Conservation (phyloP, 2,329 filamentous ascomycete genomes). For the Fusarium pilosicola region DNA sequence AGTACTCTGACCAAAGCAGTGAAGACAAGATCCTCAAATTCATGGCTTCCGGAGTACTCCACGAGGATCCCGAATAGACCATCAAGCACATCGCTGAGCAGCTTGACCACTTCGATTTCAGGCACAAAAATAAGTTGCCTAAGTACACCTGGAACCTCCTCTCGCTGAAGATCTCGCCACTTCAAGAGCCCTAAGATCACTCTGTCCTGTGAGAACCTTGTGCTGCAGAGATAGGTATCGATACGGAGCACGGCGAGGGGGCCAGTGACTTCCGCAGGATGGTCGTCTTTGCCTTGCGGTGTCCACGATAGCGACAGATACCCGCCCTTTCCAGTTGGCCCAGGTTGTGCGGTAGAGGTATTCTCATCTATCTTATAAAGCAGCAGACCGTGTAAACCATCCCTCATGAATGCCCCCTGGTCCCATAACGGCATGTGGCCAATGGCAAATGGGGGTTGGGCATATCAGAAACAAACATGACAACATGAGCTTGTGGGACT, state of each 20-base stretch:
- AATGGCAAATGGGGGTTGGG: conserved; percentile 88
- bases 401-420: conserved; percentile 85
- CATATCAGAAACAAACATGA: conserved; percentile 88
- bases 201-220: conserved; percentile 91
- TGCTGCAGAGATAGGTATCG: conserved; percentile 92
- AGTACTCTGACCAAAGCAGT: conserved; percentile 88
- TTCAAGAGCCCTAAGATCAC: conserved; percentile 83
- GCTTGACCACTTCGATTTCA: conserved; percentile 97
- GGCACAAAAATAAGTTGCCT: conserved; percentile 91
- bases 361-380: conserved; percentile 93
- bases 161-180: conserved; percentile 81
- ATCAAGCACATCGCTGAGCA: conserved; percentile 88
- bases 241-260: conserved; percentile 82
- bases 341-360: conserved; percentile 74
- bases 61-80: conserved; percentile 91
- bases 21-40: conserved; percentile 93
- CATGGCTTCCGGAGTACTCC: conserved; percentile 89
- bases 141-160: conserved; percentile 77
- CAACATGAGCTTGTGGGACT: conserved; percentile 83
- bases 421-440: conserved; percentile 96
- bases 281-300: conserved; percentile 71
- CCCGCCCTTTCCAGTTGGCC: conserved; percentile 77
- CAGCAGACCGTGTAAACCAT: conserved; percentile 82
- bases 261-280: conserved; percentile 79
- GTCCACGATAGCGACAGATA: conserved; percentile 89